Evolutionary conservation across 2,329 filamentous ascomycete genomes (phyloP).

Genomic region (Colletotrichum navitas): DNA sequence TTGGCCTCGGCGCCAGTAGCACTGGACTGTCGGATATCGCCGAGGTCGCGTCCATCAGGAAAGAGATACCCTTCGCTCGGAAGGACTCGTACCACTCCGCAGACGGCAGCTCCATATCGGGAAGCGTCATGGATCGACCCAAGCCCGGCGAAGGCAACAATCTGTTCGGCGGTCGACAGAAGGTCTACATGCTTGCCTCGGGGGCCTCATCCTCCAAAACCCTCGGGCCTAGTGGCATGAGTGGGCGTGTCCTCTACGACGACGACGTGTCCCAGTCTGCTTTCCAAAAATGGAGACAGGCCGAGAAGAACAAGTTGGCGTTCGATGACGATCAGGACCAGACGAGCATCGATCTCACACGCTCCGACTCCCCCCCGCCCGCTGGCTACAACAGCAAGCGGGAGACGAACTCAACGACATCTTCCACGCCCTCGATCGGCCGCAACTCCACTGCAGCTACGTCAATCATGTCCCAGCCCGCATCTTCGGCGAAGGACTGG

Average conservation of each 20-base stretch:
- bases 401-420: slow-evolving; percentile 89
- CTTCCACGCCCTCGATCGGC: slow-evolving; percentile 73
- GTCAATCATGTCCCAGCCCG: slow-evolving; percentile 82
- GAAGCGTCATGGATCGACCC: slow-evolving; percentile 85
- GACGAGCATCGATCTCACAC: slow-evolving; percentile 47
- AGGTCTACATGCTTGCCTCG: slow-evolving; percentile 87
- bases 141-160: slow-evolving; percentile 91
- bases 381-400: slow-evolving; percentile 79
- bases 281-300: slow-evolving; percentile 81
- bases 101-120: slow-evolving; percentile 73
- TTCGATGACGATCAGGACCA: slow-evolving; percentile 56
- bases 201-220: slow-evolving; percentile 60
- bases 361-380: slow-evolving; percentile 68
- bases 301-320: slow-evolving; percentile 67
- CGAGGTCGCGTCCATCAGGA: slow-evolving; percentile 85
- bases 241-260: slow-evolving; percentile 81
- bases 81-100: slow-evolving; percentile 74
- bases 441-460: slow-evolving; percentile 90
- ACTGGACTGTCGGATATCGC: slow-evolving; percentile 82
- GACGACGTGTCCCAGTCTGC: slow-evolving; percentile 86
- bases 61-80: slow-evolving; percentile 68
- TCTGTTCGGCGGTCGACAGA: slow-evolving; percentile 94
- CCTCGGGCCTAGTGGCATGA: slow-evolving; percentile 62
- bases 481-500: slow-evolving; percentile 65
- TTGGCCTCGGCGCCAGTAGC: slow-evolving; percentile 64